Percentiles rank a stretch among this genome's conserved stretches.
Evolutionary conservation across 164 flowering plant species (phyloP).

Genomic region (Vitis rupestris): DNA sequence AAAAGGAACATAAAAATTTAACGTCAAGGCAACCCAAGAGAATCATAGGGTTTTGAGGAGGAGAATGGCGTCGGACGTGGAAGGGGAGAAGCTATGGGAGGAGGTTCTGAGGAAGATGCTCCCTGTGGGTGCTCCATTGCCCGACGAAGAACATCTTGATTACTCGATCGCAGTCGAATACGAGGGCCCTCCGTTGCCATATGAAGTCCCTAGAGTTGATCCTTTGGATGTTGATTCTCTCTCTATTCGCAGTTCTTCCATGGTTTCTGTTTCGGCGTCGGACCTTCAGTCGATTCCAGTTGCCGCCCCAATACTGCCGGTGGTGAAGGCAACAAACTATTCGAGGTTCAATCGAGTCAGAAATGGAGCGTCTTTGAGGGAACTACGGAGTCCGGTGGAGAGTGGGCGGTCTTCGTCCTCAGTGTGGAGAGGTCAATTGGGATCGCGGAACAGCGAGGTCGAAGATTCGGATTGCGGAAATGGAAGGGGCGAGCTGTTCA

Average conservation of each 20-base stretch:
- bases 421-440: constrained; percentile 11
- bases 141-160: constrained; percentile 53
- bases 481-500: background rate
- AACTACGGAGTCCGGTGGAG: constrained; percentile 10
- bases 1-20: no score
- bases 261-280: constrained; percentile 20
- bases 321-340: background rate
- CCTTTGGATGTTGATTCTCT: constrained; percentile 30
- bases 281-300: constrained; percentile 15
- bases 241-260: constrained; percentile 22
- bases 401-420: constrained; percentile 17
- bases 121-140: constrained; percentile 54
- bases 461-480: constrained; percentile 4
- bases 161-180: constrained; percentile 59
- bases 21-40: no score
- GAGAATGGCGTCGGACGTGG: constrained; percentile 6
- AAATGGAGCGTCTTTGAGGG: constrained; percentile 5
- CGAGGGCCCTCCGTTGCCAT: constrained; percentile 40
- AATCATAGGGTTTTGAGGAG: no score
- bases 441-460: background rate
- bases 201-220: constrained; percentile 41
- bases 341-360: constrained; percentile 15
- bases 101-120: constrained; percentile 42
- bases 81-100: constrained; percentile 31
- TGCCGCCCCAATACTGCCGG: constrained; percentile 19